These are phyloP conservation scores for Pestalotiopsis sp. DNA, from an alignment of 2,329 filamentous ascomycete species.

Conservation along the genomic window DNA sequence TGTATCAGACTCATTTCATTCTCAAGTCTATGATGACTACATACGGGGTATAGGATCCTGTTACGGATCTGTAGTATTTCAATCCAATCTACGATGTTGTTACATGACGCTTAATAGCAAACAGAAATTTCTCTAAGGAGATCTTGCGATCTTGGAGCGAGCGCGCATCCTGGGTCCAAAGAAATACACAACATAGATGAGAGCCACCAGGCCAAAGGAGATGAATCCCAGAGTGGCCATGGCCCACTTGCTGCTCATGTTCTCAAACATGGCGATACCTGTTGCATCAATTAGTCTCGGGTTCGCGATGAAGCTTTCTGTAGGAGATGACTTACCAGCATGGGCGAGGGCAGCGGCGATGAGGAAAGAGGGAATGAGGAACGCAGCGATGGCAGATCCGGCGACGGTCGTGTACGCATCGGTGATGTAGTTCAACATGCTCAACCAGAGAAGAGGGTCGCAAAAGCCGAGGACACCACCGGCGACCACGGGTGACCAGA, in stretches of 20 bases:
- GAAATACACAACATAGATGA: slow-evolving; percentile 45
- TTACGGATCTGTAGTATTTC: not conserved
- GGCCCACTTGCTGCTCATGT: slow-evolving; percentile 41
- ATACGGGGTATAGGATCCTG: not conserved
- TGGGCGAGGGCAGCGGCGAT: slow-evolving; percentile 42
- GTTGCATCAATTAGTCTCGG: slow-evolving; percentile 11
- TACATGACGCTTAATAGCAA: not conserved
- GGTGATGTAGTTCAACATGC: slow-evolving; percentile 45
- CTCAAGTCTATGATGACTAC: not conserved
- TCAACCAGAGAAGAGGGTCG: slow-evolving; percentile 44
- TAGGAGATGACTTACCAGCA: slow-evolving; percentile 33
- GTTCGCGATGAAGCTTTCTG: not conserved
- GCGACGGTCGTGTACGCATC: slow-evolving; percentile 45
- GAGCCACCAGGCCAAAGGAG: slow-evolving; percentile 38
- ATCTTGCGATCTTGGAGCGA: slow-evolving; percentile 36
- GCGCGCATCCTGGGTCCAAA: slow-evolving; percentile 36
- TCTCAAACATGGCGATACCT: slow-evolving; percentile 37
- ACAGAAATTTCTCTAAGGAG: not conserved
- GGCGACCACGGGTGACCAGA: slow-evolving; percentile 43
- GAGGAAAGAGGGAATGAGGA: slow-evolving; percentile 44
- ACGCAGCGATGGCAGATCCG: slow-evolving; percentile 42
- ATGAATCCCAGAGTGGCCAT: slow-evolving; percentile 43
- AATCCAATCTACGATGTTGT: not conserved
- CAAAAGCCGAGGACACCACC: slow-evolving; percentile 42
- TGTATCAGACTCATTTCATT: not conserved